These are phyloP conservation scores for Dioscorea dumetorum DNA, from an alignment of 106 monocot species.

Conservation along the genomic window DNA sequence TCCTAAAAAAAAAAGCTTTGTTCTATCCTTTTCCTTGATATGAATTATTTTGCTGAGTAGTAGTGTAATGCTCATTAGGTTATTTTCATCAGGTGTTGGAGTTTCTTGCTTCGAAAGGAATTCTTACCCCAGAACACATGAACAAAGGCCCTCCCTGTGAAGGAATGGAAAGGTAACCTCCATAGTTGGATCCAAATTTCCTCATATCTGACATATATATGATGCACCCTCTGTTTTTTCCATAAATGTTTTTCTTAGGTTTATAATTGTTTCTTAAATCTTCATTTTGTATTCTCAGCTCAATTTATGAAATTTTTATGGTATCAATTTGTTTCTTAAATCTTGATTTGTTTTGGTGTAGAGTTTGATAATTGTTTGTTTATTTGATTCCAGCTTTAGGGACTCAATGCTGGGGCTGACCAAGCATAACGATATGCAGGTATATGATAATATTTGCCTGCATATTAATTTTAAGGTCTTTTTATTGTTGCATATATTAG, in stretches of 20 bases:
- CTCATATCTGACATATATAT: no score
- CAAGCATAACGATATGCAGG: conserved; percentile 69
- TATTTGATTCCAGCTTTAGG: conserved; percentile 61
- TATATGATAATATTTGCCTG: conserved; percentile 10
- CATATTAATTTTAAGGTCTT: no score
- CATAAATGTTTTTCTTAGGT: not conserved
- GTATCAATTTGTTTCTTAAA: not conserved
- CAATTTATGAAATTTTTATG: not conserved
- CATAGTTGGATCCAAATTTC: no score
- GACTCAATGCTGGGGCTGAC: conserved; percentile 70
- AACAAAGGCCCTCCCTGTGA: conserved; percentile 55
- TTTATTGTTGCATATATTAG: no score
- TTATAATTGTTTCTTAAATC: not conserved
- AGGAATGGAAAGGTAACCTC: conserved; percentile 74
- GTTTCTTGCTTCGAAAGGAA: conserved; percentile 53
- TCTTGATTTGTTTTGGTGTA: not conserved
- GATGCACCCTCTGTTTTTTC: not conserved
- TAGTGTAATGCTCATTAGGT: not conserved
- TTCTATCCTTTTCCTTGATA: no score
- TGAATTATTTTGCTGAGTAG: no score
- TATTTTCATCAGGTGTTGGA: conserved; percentile 64
- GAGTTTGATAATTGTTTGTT: not conserved
- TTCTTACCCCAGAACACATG: conserved; percentile 68
- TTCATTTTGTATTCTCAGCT: not conserved
- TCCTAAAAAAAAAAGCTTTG: no score